Evolutionary conservation across 2,329 filamentous ascomycete species (phyloP).

Genomic region (Cladobotryum protrusum): DNA sequence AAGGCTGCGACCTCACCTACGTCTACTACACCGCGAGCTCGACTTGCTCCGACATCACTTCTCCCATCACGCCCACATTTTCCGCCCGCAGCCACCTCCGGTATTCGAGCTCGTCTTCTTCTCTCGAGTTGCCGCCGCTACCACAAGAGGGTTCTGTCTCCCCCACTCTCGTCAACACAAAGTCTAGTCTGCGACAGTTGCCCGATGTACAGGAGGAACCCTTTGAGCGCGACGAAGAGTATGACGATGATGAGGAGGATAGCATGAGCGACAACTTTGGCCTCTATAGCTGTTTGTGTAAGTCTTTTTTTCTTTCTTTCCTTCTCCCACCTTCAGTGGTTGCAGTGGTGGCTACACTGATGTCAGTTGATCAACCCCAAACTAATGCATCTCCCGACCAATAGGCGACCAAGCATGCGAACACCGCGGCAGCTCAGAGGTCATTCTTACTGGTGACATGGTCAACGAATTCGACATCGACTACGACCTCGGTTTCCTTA

Average conservation of each 20-base stretch:
- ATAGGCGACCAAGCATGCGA: conserved; percentile 57
- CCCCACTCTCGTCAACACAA: conserved; percentile 29
- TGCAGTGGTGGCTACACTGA: not conserved
- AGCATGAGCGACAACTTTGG: conserved; percentile 30
- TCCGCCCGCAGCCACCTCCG: conserved; percentile 54
- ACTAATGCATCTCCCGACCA: conserved; percentile 2
- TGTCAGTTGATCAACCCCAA: not conserved
- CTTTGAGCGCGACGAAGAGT: conserved; percentile 59
- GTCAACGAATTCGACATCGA: conserved; percentile 45
- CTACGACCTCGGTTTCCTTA: conserved; percentile 62
- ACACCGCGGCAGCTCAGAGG: conserved; percentile 44
- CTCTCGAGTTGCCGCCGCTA: conserved; percentile 54
- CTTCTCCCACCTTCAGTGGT: not conserved
- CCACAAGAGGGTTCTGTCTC: conserved; percentile 19
- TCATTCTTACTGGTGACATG: conserved; percentile 31
- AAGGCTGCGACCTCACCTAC: conserved; percentile 30
- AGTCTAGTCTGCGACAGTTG: conserved; percentile 59
- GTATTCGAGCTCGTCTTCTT: conserved; percentile 71
- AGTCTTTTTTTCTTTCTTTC: conserved; percentile 30
- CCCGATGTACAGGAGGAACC: conserved; percentile 84
- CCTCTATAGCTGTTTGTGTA: conserved; percentile 69
- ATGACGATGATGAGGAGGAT: conserved; percentile 49
- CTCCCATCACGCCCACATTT: conserved; percentile 66
- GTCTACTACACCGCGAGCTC: conserved; percentile 46
- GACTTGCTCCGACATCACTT: conserved; percentile 60